Evolutionary conservation across 352 stramenopile genomes (phyloP).

Genomic region (Globisporangium rhizosaccharum): DNA sequence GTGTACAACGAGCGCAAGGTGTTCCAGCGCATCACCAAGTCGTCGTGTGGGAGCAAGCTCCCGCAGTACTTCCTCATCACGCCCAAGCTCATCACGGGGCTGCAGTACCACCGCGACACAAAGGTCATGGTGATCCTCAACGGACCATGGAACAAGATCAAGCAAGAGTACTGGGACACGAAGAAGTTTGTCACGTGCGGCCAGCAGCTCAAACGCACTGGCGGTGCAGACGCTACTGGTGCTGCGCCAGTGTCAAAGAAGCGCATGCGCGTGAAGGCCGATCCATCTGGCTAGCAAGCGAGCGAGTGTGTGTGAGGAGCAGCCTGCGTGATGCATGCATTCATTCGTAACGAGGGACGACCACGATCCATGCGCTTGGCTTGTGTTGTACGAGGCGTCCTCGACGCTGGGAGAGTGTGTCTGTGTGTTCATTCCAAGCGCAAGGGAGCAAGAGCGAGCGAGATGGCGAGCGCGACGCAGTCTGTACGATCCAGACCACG

Average conservation of each 20-base stretch:
- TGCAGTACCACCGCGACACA: conserved; percentile 82
- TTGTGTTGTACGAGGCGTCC: no score
- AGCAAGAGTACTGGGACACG: conserved; percentile 68
- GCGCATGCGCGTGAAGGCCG: conserved; percentile 11
- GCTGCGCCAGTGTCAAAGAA: conserved; percentile 11
- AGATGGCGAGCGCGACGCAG: no score
- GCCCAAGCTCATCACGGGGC: conserved; percentile 82
- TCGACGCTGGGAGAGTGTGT: neutral
- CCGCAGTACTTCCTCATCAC: conserved; percentile 89
- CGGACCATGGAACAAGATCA: conserved; percentile 77
- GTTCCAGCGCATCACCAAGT: conserved; percentile 85
- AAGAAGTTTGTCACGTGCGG: conserved; percentile 41
- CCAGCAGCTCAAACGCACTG: conserved; percentile 27
- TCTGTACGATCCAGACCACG: neutral
- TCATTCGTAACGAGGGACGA: neutral
- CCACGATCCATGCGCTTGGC: no score
- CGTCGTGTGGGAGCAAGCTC: conserved; percentile 78
- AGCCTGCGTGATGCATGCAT: neutral
- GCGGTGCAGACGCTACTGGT: neutral
- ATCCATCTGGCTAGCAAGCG: conserved; percentile 1
- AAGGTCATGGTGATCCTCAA: conserved; percentile 88
- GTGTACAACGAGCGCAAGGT: conserved; percentile 89
- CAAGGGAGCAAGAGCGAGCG: no score
- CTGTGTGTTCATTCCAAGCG: neutral
- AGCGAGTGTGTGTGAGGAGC: neutral